A percentile compares a stretch with the other conserved stretches of the same genome.
phyloP scores from a whole-genome alignment of 371 early-diverging fungal genomes.

The Nematocida homosporus region DNA sequence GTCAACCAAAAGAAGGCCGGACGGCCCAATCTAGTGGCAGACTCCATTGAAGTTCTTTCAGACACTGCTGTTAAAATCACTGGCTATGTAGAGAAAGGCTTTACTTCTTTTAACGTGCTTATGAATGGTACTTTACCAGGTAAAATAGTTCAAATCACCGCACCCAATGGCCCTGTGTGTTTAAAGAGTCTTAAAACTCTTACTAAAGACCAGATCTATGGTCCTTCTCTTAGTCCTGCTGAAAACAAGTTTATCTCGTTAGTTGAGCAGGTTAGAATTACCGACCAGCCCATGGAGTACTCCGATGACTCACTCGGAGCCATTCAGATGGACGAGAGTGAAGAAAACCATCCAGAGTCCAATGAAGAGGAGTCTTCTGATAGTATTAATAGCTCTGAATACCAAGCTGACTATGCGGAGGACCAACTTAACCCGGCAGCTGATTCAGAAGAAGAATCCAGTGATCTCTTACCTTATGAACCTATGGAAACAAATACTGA shows the following conservation, averaged over 20 bases:
- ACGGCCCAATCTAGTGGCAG: conserved; percentile 62
- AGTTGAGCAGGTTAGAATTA: neutral
- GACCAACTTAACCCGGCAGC: conserved; percentile 13
- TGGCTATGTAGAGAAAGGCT: conserved; percentile 63
- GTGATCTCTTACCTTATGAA: conserved; percentile 41
- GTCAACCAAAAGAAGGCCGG: conserved; percentile 52
- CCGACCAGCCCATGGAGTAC: conserved; percentile 44
- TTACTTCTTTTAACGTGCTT: conserved; percentile 57
- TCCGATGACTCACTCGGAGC: conserved; percentile 24
- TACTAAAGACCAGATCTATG: conserved; percentile 31
- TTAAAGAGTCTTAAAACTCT: conserved; percentile 18
- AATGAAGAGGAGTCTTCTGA: conserved; percentile 20
- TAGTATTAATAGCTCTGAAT: neutral
- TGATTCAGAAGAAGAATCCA: conserved; percentile 6
- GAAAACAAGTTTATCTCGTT: neutral
- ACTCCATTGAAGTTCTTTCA: neutral
- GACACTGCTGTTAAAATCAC: conserved; percentile 30
- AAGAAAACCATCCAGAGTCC: conserved; percentile 16
- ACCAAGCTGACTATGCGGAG: conserved; percentile 25
- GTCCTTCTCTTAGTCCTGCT: neutral
- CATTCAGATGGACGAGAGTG: conserved; percentile 6
- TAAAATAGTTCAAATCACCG: neutral
- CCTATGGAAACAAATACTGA: conserved; percentile 55
- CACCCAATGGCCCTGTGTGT: neutral
- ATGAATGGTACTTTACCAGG: conserved; percentile 58